These are phyloP conservation scores for Aspergillus fumigatus DNA, from an alignment of 2,329 filamentous ascomycete genomes.

Conservation along the genomic window DNA sequence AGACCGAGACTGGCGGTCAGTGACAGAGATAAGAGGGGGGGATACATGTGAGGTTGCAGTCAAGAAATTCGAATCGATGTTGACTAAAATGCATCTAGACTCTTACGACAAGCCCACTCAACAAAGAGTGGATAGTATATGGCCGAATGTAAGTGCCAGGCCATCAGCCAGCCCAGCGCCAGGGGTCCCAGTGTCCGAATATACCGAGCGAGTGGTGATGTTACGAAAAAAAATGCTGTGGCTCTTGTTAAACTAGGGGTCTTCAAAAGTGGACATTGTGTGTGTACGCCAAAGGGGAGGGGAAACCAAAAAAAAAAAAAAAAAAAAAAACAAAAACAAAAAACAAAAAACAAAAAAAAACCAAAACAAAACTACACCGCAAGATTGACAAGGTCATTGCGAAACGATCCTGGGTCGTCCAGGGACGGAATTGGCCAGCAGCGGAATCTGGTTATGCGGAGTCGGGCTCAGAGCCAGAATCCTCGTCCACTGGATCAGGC, in stretches of 20 bases:
- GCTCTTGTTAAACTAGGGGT: background rate
- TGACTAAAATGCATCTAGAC: conserved; percentile 5
- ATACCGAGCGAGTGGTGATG: background rate
- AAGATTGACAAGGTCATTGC: background rate
- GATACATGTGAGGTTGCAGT: conserved; percentile 2
- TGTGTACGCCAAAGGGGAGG: background rate
- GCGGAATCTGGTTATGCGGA: background rate
- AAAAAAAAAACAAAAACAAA: background rate
- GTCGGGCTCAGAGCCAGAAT: conserved; percentile 34
- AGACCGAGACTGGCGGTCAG: conserved; percentile 20
- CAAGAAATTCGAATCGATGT: background rate
- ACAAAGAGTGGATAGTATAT: background rate
- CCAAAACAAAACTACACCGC: background rate
- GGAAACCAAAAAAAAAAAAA: background rate
- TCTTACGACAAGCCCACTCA: conserved; percentile 9
- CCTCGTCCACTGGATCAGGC: conserved; percentile 57
- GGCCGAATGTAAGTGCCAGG: background rate
- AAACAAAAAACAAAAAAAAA: background rate
- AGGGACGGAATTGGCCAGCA: background rate
- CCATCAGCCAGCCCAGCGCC: background rate
- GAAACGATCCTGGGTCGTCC: background rate
- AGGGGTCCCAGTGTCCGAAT: background rate
- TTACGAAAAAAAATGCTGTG: background rate
- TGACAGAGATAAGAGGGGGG: background rate
- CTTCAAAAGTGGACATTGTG: background rate